Conservation (phyloP, 208 protist genomes). For the Lotmaria passim region DNA sequence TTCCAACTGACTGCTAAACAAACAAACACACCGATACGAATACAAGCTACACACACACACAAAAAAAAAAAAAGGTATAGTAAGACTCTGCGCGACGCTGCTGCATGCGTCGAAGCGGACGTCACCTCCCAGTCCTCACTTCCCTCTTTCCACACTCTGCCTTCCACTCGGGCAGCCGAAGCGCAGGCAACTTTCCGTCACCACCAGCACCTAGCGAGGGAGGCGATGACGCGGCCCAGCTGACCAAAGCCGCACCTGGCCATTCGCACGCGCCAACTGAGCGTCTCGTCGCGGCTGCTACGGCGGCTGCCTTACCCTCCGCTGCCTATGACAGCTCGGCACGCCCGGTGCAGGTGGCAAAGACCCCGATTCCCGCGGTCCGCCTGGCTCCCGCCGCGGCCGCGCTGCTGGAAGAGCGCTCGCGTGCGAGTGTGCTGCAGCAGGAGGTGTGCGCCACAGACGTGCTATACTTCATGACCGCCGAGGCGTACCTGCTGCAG, state of each 20-base stretch:
- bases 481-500: conserved; percentile 12
- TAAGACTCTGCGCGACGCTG: neutral
- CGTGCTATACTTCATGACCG: conserved; percentile 32
- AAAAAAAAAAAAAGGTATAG: too few species aligned
- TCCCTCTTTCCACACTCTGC: neutral
- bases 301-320: neutral
- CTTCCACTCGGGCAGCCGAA: neutral
- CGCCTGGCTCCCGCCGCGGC: conserved; percentile 20
- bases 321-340: too few species aligned
- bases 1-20: too few species aligned
- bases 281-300: neutral
- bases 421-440: conserved; percentile 22
- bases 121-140: neutral
- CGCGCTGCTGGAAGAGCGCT: conserved; percentile 18
- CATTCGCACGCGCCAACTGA: neutral
- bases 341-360: neutral
- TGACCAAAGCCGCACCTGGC: neutral
- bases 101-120: neutral
- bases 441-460: conserved; percentile 29
- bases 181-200: neutral
- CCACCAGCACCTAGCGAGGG: neutral
- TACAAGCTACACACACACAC: too few species aligned
- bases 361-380: neutral
- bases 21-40: too few species aligned
- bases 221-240: neutral